Conservation (phyloP, 805 yeast genomes). For the Candida multigemmis region DNA sequence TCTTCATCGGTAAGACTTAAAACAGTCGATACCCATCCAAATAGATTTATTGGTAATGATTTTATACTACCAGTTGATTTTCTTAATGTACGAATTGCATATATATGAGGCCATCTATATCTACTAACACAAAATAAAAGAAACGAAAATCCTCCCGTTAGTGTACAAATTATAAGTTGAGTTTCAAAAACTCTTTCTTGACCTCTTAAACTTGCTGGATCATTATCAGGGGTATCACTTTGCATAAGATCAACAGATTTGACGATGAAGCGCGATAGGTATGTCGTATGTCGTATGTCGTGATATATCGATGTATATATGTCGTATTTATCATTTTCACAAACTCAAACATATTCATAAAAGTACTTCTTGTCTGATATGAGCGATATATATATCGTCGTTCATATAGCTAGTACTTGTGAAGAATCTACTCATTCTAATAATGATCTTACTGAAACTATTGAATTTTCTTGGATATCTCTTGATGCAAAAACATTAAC, state of each 20-base stretch:
- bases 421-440: constrained; percentile 54
- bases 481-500: constrained; percentile 46
- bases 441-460: constrained; percentile 60
- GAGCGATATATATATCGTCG: constrained; percentile 51
- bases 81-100: constrained; percentile 46
- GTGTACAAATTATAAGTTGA: constrained; percentile 40
- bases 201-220: constrained; percentile 12
- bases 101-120: constrained; percentile 47
- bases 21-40: constrained; percentile 72
- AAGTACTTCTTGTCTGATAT: no score
- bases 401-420: constrained; percentile 56
- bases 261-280: no score
- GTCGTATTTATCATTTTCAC: neutral
- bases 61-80: constrained; percentile 27
- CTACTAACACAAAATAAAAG: constrained; percentile 41
- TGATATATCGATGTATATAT: no score
- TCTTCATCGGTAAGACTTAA: constrained; percentile 63
- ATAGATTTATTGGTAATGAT: constrained; percentile 39
- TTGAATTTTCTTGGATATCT: constrained; percentile 60
- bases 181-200: constrained; percentile 49
- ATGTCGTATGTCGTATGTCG: no score
- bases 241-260: no score
- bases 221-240: constrained; percentile 7
- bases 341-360: constrained; percentile 1
- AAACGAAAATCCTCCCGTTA: constrained; percentile 39